These are phyloP conservation scores for Bassia scoparia DNA, from an alignment of 148 eudicot genomes.

Conservation along the genomic window DNA sequence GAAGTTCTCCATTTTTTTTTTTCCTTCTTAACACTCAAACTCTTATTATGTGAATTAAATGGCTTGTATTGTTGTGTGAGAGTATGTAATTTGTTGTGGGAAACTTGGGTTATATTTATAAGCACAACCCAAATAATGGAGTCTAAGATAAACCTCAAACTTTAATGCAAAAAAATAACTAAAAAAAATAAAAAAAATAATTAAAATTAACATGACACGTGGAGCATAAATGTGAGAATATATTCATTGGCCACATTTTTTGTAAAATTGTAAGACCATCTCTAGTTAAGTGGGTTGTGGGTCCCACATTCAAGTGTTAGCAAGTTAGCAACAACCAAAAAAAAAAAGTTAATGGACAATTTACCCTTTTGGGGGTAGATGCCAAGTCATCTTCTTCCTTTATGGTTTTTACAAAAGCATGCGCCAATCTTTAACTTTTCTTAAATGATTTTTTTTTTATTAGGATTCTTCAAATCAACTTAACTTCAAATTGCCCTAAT, in stretches of 20 bases:
- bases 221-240: constrained; percentile 35
- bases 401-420: not conserved
- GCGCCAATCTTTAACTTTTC: constrained; percentile 15
- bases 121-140: not conserved
- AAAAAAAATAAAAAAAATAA: not conserved
- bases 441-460: not conserved
- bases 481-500: not conserved
- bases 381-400: not conserved
- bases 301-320: too few relatives aligned
- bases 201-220: constrained; percentile 22
- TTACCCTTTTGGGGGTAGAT: not conserved
- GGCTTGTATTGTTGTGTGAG: not conserved
- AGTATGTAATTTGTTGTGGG: not conserved
- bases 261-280: too few relatives aligned
- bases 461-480: not conserved
- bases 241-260: constrained; percentile 27
- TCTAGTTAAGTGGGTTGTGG: too few relatives aligned
- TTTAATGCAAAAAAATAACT: not conserved
- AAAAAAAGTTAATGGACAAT: not conserved
- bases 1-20: constrained; percentile 48
- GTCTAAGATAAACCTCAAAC: not conserved
- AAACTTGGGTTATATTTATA: constrained; percentile 21
- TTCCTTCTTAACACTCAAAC: constrained; percentile 11
- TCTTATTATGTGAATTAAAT: constrained; percentile 12
- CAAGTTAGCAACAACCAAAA: too few relatives aligned